Percentiles rank a stretch among this genome's conserved stretches.
These are phyloP conservation scores for Serendipita sp. DNA, from an alignment of 768 basidiomycete species.

Conservation along the genomic window DNA sequence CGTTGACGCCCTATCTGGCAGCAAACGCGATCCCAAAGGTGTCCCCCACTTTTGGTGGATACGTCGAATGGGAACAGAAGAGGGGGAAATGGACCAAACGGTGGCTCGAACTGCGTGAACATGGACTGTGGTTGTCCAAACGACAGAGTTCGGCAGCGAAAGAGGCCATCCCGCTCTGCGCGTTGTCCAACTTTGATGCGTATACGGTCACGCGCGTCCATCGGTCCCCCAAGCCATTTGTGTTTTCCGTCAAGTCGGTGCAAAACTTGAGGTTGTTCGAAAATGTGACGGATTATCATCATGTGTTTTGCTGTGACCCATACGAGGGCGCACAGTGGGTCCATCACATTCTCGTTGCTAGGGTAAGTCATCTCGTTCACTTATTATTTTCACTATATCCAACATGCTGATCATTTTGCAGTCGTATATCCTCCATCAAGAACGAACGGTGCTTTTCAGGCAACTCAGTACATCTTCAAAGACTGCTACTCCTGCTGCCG, in stretches of 20 bases:
- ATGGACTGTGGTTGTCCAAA: slow-evolving; percentile 75
- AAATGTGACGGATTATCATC: slow-evolving; percentile 72
- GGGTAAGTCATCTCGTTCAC: slow-evolving; percentile 34
- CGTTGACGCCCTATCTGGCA: slow-evolving; percentile 41
- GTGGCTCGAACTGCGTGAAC: slow-evolving; percentile 75
- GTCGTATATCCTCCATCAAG: slow-evolving; percentile 75
- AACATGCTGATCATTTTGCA: slow-evolving; percentile 16
- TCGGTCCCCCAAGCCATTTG: slow-evolving; percentile 70
- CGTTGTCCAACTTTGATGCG: slow-evolving; percentile 76
- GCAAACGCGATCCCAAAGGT: slow-evolving; percentile 37
- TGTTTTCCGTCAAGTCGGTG: slow-evolving; percentile 78
- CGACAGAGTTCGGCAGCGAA: slow-evolving; percentile 50
- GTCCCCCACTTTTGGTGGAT: slow-evolving; percentile 34
- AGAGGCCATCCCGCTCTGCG: slow-evolving; percentile 69
- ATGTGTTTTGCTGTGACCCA: slow-evolving; percentile 65
- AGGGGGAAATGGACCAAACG: slow-evolving; percentile 92
- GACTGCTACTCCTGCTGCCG: background rate
- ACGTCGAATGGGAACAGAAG: slow-evolving; percentile 80
- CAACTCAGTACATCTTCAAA: slow-evolving; percentile 7
- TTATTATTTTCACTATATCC: slow-evolving; percentile 7
- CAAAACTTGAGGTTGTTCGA: slow-evolving; percentile 79
- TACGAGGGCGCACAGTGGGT: slow-evolving; percentile 64
- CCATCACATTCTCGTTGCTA: slow-evolving; percentile 62
- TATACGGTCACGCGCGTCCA: slow-evolving; percentile 62
- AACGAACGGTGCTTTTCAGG: slow-evolving; percentile 50